Conservation (phyloP, 2,329 filamentous ascomycete species). For the Fusarium tricinctum region DNA sequence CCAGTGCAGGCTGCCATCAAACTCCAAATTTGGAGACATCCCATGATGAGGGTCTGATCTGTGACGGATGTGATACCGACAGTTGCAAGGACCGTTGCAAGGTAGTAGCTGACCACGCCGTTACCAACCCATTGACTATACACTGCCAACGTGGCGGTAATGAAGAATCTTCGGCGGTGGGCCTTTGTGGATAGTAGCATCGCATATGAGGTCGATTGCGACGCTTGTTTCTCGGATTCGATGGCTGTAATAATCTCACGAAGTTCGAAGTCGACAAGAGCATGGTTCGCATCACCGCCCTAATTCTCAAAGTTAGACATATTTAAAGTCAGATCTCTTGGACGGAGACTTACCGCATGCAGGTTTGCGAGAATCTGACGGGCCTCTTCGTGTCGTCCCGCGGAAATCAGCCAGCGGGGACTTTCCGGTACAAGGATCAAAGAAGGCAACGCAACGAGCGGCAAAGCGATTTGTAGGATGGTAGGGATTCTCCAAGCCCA, state of each 20-base stretch:
- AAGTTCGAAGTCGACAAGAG: constrained; percentile 24
- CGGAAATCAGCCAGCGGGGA: constrained; percentile 16
- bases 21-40: constrained; percentile 27
- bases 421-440: constrained; percentile 16
- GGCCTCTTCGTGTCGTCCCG: constrained; percentile 2
- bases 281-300: constrained; percentile 17
- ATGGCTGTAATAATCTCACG: constrained; percentile 27
- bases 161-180: constrained; percentile 21
- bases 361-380: not conserved
- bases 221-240: constrained; percentile 22
- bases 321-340: accelerated
- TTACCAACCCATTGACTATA: constrained; percentile 30
- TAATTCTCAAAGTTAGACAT: not conserved
- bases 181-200: constrained; percentile 17
- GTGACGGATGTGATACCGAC: constrained; percentile 26
- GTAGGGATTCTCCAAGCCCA: constrained; percentile 25
- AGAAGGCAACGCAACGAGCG: constrained; percentile 12
- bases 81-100: constrained; percentile 5
- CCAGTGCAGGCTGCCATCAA: constrained; percentile 20
- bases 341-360: constrained; percentile 12
- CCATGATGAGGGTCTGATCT: constrained; percentile 26
- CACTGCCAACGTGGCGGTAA: constrained; percentile 11
- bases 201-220: constrained; percentile 16
- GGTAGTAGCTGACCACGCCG: constrained; percentile 29
- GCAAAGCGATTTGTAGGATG: constrained; percentile 7